A percentile compares a stretch with the other conserved stretches of the same genome.
Conservation (phyloP, 345 rosid genomes). For the Murraya koenigii region DNA sequence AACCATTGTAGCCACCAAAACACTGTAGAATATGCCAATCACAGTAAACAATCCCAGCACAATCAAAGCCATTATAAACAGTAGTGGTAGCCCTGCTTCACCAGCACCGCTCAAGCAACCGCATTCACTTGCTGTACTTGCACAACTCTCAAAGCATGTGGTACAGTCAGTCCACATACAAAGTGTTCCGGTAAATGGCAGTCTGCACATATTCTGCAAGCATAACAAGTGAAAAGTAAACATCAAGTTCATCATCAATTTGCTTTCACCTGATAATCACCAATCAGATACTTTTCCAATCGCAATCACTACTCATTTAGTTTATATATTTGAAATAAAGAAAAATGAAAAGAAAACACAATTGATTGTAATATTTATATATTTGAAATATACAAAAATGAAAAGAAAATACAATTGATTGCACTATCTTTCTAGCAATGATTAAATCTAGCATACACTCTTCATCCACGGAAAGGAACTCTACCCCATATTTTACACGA, state of each 20-base stretch:
- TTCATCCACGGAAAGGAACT: neutral
- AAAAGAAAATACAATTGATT: neutral
- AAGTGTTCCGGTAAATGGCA: constrained; percentile 95
- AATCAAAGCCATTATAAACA: constrained; percentile 78
- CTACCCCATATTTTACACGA: neutral
- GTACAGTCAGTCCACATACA: constrained; percentile 99
- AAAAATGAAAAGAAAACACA: too few species aligned
- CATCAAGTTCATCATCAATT: neutral
- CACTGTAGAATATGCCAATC: constrained; percentile 94
- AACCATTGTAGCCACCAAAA: constrained; percentile 98
- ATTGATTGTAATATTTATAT: neutral
- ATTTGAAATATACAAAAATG: too few species aligned
- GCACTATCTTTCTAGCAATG: too few species aligned
- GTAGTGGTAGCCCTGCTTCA: constrained; percentile 90
- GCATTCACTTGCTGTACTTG: constrained; percentile 89
- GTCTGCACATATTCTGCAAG: constrained; percentile 89
- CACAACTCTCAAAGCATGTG: constrained; percentile 93
- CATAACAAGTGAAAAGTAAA: constrained; percentile 5
- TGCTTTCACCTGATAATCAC: neutral
- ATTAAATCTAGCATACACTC: neutral
- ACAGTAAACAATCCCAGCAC: constrained; percentile 91
- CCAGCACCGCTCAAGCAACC: constrained; percentile 99
- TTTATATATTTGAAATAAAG: neutral
- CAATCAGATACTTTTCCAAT: neutral
- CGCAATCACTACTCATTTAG: neutral